A percentile compares a stretch with the other conserved stretches of the same genome.
These are phyloP conservation scores for Verruconis gallopava DNA, from an alignment of 2,329 filamentous ascomycete species.

Conservation along the genomic window DNA sequence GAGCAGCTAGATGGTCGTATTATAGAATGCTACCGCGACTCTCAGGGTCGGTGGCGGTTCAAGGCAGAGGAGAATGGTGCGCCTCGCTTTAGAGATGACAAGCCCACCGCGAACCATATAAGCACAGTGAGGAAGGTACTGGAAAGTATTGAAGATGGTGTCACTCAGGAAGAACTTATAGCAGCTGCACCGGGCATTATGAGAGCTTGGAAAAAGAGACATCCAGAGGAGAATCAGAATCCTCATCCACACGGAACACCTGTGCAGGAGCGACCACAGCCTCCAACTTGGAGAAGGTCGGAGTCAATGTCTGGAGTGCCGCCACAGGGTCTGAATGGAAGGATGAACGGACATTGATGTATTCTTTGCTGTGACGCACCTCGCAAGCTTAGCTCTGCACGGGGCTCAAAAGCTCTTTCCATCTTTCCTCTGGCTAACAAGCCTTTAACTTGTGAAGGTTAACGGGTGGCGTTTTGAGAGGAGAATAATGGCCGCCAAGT, in stretches of 20 bases:
- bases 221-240: slow-evolving; percentile 10
- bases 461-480: too few relatives aligned
- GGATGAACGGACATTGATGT: neutral
- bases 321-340: slow-evolving; percentile 3
- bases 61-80: slow-evolving; percentile 33
- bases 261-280: slow-evolving; percentile 2
- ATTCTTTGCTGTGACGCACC: neutral
- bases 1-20: slow-evolving; percentile 76
- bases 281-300: neutral
- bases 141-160: slow-evolving; percentile 75
- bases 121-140: slow-evolving; percentile 74
- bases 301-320: slow-evolving; percentile 1
- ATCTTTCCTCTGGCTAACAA: too few relatives aligned
- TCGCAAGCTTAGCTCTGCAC: too few relatives aligned
- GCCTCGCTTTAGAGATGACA: slow-evolving; percentile 85
- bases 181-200: slow-evolving; percentile 14
- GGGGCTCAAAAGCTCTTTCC: too few relatives aligned
- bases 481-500: too few relatives aligned
- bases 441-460: too few relatives aligned
- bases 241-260: neutral
- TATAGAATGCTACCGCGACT: slow-evolving; percentile 79
- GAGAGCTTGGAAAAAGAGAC: slow-evolving; percentile 10
- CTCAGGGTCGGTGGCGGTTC: slow-evolving; percentile 65
- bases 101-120: slow-evolving; percentile 79
- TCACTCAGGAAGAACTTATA: slow-evolving; percentile 71